A percentile compares a stretch with the other conserved stretches of the same genome.
phyloP scores from a whole-genome alignment of 306 rosid species.

The Vigna mungo region DNA sequence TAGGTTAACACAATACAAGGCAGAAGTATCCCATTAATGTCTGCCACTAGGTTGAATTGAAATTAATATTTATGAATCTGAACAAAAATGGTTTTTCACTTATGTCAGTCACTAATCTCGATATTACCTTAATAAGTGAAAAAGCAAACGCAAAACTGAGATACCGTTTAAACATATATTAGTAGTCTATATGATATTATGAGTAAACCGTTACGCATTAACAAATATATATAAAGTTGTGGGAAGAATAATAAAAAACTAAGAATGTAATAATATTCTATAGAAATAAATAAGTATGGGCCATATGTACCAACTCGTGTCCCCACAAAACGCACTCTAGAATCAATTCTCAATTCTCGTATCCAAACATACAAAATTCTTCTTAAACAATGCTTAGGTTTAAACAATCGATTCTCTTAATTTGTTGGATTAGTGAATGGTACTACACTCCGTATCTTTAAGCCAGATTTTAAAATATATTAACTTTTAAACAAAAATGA shows the following conservation, averaged over 20 bases:
- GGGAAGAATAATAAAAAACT: not conserved
- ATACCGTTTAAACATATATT: not conserved
- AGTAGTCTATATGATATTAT: not conserved
- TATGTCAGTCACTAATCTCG: not conserved
- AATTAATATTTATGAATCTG: not conserved
- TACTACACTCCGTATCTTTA: no score
- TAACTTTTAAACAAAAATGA: not conserved
- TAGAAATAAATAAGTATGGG: constrained; percentile 1
- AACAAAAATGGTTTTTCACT: not conserved
- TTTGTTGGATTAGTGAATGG: not conserved
- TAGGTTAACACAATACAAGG: not conserved
- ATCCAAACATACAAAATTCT: not conserved
- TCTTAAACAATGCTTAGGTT: not conserved
- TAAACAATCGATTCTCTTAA: not conserved
- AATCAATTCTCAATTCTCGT: not conserved
- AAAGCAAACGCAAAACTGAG: not conserved
- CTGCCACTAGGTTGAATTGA: not conserved
- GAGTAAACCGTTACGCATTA: not conserved
- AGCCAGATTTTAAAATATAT: no score
- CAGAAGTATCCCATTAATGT: constrained; percentile 11
- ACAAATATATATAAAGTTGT: not conserved
- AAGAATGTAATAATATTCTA: not conserved
- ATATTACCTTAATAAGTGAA: constrained; percentile 3
- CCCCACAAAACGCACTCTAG: constrained; percentile 18
- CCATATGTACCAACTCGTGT: constrained; percentile 8